Evolutionary conservation across 768 basidiomycete species (phyloP).

Genomic region (Cytidiella melzeri): DNA sequence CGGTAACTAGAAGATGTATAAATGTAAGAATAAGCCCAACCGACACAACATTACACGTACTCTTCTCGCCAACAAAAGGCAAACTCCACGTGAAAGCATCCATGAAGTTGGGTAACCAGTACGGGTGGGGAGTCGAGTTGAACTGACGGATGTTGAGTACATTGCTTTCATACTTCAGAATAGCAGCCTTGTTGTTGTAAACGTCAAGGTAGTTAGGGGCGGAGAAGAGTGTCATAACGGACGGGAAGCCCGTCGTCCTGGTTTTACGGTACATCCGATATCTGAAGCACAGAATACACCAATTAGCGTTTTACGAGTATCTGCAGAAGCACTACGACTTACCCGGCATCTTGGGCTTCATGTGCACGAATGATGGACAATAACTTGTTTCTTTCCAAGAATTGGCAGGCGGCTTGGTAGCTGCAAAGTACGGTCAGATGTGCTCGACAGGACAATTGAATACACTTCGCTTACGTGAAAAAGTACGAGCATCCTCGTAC

Average conservation of each 20-base stretch:
- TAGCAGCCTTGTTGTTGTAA: conserved; percentile 98
- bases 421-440: conserved; percentile 33
- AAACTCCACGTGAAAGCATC: conserved; percentile 98
- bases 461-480: conserved; percentile 60
- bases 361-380: conserved; percentile 97
- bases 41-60: conserved; percentile 40
- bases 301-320: conserved; percentile 2
- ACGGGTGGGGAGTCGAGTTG: conserved; percentile 92
- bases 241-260: conserved; percentile 95
- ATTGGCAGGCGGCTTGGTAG: conserved; percentile 94
- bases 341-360: conserved; percentile 99
- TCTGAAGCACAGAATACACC: conserved; percentile 30
- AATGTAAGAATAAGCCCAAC: background rate
- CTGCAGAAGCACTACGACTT: conserved; percentile 20
- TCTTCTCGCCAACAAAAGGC: conserved; percentile 96
- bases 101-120: conserved; percentile 97
- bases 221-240: conserved; percentile 99
- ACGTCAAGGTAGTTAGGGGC: conserved; percentile 98
- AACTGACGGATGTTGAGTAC: conserved; percentile 99
- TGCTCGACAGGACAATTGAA: conserved; percentile 1
- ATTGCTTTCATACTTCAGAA: conserved; percentile 98
- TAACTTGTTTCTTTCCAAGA: conserved; percentile 95
- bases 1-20: conserved; percentile 62
- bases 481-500: conserved; percentile 97
- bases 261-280: conserved; percentile 99